Evolutionary conservation across 75 land plant genomes (phyloP).

Genomic region (Isoetes taiwanensis): DNA sequence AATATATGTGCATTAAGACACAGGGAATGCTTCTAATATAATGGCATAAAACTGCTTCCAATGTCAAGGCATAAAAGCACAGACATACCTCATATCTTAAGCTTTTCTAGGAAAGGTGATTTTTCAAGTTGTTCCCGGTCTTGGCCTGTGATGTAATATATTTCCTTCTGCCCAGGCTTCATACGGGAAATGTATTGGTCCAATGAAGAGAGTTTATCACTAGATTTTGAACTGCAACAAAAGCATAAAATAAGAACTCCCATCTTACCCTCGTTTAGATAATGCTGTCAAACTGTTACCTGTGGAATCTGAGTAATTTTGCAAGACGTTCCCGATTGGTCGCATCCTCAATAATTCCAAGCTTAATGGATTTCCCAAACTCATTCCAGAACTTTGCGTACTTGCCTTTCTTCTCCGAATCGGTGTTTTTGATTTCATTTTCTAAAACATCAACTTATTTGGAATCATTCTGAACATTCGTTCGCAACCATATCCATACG

Average conservation of each 20-base stretch:
- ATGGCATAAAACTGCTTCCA: neutral
- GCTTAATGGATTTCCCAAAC: conserved; percentile 92
- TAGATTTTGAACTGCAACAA: conserved; percentile 68
- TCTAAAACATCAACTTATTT: too few species aligned
- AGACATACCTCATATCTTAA: conserved; percentile 72
- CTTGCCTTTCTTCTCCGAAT: conserved; percentile 85
- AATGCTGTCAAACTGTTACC: conserved; percentile 35
- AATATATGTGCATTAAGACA: neutral
- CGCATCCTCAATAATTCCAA: conserved; percentile 98
- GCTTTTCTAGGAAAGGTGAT: conserved; percentile 91
- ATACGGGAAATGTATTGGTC: conserved; percentile 91
- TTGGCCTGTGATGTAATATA: conserved; percentile 86
- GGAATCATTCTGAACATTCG: too few species aligned
- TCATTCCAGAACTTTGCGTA: conserved; percentile 96
- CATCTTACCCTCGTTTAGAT: neutral
- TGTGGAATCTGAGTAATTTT: conserved; percentile 84
- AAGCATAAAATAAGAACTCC: neutral
- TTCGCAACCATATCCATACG: too few species aligned
- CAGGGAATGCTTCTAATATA: neutral
- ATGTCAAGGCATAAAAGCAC: neutral
- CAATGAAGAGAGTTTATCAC: conserved; percentile 63
- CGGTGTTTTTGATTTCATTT: too few species aligned
- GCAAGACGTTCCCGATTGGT: conserved; percentile 85
- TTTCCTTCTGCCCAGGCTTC: conserved; percentile 85
- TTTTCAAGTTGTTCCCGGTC: conserved; percentile 85